Percentiles rank a stretch among this genome's conserved stretches.
Evolutionary conservation across 768 basidiomycete species (phyloP).

Genomic region (Inosperma sp.): DNA sequence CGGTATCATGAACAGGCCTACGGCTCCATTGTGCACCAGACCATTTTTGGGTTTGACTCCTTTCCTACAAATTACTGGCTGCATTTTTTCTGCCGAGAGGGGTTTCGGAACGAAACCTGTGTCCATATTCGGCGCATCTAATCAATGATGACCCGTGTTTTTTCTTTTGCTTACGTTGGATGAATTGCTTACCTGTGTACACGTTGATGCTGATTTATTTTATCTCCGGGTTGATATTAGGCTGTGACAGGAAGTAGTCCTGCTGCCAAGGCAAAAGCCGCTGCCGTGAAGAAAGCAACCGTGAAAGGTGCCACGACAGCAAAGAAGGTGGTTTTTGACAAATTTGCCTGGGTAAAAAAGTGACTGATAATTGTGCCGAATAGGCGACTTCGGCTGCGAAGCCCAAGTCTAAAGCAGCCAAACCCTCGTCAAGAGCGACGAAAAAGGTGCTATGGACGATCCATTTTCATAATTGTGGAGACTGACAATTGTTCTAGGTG

Average conservation of each 20-base stretch:
- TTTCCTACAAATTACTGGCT: too few relatives aligned
- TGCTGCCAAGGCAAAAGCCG: conserved; percentile 38
- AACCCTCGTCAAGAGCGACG: conserved; percentile 28
- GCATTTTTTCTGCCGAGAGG: too few relatives aligned
- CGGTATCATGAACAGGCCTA: too few relatives aligned
- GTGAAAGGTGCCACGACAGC: conserved; percentile 29
- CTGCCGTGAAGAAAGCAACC: conserved; percentile 35
- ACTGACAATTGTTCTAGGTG: background rate
- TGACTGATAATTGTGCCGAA: background rate
- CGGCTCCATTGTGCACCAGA: too few relatives aligned
- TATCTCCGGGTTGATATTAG: conserved; percentile 27
- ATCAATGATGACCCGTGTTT: too few relatives aligned
- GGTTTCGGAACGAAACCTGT: too few relatives aligned
- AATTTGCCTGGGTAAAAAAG: background rate
- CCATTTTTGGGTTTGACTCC: too few relatives aligned
- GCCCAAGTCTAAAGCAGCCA: conserved; percentile 16
- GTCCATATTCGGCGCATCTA: too few relatives aligned
- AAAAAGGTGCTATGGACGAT: conserved; percentile 25
- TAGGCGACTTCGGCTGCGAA: background rate
- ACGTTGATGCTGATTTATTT: conserved; percentile 1
- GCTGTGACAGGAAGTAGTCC: conserved; percentile 47
- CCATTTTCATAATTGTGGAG: background rate
- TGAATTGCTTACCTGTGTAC: too few relatives aligned
- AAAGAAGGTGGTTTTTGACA: conserved; percentile 26
- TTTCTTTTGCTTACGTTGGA: too few relatives aligned